A percentile compares a stretch with the other conserved stretches of the same genome.
Evolutionary conservation across 208 protist genomes (phyloP).

Genomic region (Leishmania lainsoni): DNA sequence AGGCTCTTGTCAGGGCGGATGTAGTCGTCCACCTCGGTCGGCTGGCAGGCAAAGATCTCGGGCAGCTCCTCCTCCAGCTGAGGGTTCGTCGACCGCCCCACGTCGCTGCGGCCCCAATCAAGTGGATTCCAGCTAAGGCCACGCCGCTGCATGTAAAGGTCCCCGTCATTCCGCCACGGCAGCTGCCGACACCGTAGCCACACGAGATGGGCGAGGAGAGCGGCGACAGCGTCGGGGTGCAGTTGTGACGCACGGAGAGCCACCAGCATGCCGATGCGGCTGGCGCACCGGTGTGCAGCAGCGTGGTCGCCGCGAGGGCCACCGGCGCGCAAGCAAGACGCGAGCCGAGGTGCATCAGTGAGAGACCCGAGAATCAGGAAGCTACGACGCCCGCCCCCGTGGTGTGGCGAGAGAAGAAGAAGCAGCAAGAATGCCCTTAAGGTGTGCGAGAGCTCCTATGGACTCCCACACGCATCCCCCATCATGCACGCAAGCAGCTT

Average conservation of each 20-base stretch:
- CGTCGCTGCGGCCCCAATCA: constrained; percentile 40
- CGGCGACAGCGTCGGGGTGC: background rate
- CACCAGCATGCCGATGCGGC: background rate
- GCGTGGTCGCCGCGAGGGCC: background rate
- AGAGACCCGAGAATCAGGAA: background rate
- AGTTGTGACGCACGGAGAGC: background rate
- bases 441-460: background rate
- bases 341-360: constrained; percentile 9
- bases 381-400: background rate
- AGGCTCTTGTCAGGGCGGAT: constrained; percentile 82
- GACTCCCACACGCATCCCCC: background rate
- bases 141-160: constrained; percentile 32
- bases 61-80: constrained; percentile 84
- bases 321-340: constrained; percentile 5
- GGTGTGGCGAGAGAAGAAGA: background rate
- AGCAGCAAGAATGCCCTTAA: background rate
- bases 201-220: constrained; percentile 3
- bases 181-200: background rate
- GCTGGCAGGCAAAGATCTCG: constrained; percentile 84
- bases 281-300: background rate
- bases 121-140: constrained; percentile 70
- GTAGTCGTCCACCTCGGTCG: constrained; percentile 86
- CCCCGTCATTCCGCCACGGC: background rate
- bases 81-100: constrained; percentile 38
- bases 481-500: background rate